These are phyloP conservation scores for Taxillus chinensis DNA, from an alignment of 164 flowering plant species.

Conservation along the genomic window DNA sequence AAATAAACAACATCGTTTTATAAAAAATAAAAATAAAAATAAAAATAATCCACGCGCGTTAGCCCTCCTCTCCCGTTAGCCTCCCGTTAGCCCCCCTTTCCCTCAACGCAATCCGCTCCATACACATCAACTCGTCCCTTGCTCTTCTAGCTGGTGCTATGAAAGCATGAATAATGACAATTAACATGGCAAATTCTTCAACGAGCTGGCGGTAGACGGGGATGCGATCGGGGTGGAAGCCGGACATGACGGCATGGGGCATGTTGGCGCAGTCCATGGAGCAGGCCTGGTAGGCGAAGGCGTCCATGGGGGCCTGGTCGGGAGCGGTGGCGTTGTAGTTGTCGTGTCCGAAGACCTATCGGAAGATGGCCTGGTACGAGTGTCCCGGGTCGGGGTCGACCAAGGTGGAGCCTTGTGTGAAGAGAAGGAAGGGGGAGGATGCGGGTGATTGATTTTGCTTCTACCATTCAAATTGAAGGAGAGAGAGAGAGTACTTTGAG, in stretches of 20 bases:
- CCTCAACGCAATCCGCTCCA: no score
- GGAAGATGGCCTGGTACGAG: conserved; percentile 68
- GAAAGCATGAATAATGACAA: no score
- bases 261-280: conserved; percentile 29
- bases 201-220: conserved; percentile 50
- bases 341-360: conserved; percentile 58
- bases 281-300: conserved; percentile 61
- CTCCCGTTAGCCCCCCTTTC: no score
- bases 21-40: no score
- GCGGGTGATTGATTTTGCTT: no score
- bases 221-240: conserved; percentile 47
- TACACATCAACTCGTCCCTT: no score
- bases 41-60: no score
- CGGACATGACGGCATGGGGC: conserved; percentile 55
- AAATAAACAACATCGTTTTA: no score
- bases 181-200: conserved; percentile 53
- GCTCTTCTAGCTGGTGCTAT: no score
- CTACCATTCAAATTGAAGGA: no score
- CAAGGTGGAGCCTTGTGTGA: conserved; percentile 36
- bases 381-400: conserved; percentile 83
- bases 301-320: conserved; percentile 62
- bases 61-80: no score
- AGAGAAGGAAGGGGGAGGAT: conserved; percentile 26
- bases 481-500: no score
- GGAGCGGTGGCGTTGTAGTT: conserved; percentile 15